A percentile compares a stretch with the other conserved stretches of the same genome.
These are phyloP conservation scores for Candida lessepsii DNA, from an alignment of 805 yeast species.

Conservation along the genomic window DNA sequence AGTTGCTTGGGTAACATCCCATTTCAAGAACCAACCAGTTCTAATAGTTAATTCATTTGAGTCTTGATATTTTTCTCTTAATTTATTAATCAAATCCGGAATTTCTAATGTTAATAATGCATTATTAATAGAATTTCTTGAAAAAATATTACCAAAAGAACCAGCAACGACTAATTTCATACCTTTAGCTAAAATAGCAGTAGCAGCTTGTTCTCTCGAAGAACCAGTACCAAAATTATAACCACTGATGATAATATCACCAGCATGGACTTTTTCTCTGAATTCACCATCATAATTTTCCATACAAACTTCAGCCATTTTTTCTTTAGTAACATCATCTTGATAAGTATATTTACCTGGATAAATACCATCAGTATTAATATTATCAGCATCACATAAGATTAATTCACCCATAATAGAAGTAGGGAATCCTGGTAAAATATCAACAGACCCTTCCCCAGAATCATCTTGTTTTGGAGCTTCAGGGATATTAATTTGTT, in stretches of 20 bases:
- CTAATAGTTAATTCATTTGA: slow-evolving; percentile 80
- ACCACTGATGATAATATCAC: slow-evolving; percentile 90
- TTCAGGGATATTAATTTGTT: slow-evolving; percentile 35
- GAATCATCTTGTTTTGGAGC: slow-evolving; percentile 29
- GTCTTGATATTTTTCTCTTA: slow-evolving; percentile 65
- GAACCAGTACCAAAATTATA: slow-evolving; percentile 98
- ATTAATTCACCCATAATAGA: slow-evolving; percentile 87
- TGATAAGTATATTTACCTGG: slow-evolving; percentile 99
- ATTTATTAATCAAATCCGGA: slow-evolving; percentile 76
- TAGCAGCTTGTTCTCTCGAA: slow-evolving; percentile 98
- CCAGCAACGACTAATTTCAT: slow-evolving; percentile 93
- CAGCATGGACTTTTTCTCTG: slow-evolving; percentile 72
- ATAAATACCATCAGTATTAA: slow-evolving; percentile 97
- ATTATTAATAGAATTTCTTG: slow-evolving; percentile 93
- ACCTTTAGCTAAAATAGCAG: slow-evolving; percentile 93
- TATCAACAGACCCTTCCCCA: slow-evolving; percentile 55
- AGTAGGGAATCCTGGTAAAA: slow-evolving; percentile 88
- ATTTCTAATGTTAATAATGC: slow-evolving; percentile 92
- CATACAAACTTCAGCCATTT: slow-evolving; percentile 99
- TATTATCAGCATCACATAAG: slow-evolving; percentile 93
- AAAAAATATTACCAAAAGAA: slow-evolving; percentile 94
- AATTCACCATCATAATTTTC: slow-evolving; percentile 95
- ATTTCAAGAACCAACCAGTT: slow-evolving; percentile 88
- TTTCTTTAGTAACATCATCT: slow-evolving; percentile 91
- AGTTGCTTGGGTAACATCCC: slow-evolving; percentile 87